Base-by-base conservation (phyloP, 2,329 filamentous ascomycete genomes). In the Fusarium nurragi region DNA sequence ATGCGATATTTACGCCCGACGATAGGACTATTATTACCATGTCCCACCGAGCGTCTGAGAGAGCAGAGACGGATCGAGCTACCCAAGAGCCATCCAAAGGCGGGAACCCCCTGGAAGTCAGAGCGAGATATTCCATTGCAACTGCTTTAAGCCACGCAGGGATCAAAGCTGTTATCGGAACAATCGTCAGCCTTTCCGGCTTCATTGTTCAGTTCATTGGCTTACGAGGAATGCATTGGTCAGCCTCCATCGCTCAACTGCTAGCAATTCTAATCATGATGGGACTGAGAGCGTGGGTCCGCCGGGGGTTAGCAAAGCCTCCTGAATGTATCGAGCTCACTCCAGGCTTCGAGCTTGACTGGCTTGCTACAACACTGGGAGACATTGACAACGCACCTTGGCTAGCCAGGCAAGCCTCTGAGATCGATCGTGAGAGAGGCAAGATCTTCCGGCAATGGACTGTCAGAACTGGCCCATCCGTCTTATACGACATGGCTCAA, bases 351-450 rank as follows among this genome's bases (percentile, higher is more conserved):
- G 48, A 51, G 5, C 30, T 51, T 3, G 38, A 51, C 3, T 44
- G 18, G 28, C 21, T 51, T 2, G 30, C 30, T 0, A 22, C 10
- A 4, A 30, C n/a, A 3, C 7, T 49, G 4, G 34, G 46, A 2
- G 34, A 16, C 0, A n/a, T 22, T 4, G 0, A 18, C 0, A 13
- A 9, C 0, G 18, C 36, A 8, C 5, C 12, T 0, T 47, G 44
- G 44, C 6, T 14, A 2, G 30, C 12, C 0, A 8, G 5, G 12
- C 3, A 4, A 7, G 2, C 13, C 1, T 4, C 14, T 2, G 4
- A 2, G 0, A 6, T 3, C 12, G 5, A 13, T 2, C 3, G n/a
- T 3, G 3, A n/a, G n/a, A 23, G 12, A 18, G 18, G 11, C 3
- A 10, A 34, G 10, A 3, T 14, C 4, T 10, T n/a, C 3, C 8